Evolutionary conservation across 371 early-diverging fungal genomes (phyloP).

Genomic region (Saksenaea vasiformis): DNA sequence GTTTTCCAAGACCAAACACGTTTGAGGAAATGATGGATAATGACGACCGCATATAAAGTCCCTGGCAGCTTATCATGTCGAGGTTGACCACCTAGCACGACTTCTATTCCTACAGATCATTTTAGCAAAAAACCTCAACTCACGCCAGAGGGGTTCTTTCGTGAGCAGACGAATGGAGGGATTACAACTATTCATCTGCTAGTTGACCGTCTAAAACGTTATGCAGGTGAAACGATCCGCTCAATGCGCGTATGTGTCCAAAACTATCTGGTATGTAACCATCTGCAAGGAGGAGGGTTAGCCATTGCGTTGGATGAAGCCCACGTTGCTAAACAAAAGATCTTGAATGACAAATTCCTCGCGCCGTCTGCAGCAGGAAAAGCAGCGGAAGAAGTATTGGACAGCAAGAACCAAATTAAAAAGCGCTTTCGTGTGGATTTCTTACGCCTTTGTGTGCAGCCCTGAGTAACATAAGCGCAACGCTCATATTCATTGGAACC

Average conservation of each 20-base stretch:
- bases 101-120: conserved; percentile 14
- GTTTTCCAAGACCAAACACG: background rate
- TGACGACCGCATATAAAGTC: background rate
- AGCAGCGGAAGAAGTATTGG: background rate
- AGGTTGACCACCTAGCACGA: conserved; percentile 21
- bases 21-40: background rate
- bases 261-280: conserved; percentile 1
- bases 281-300: conserved; percentile 11
- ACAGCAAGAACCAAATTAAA: background rate
- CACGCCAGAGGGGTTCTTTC: conserved; percentile 22
- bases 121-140: conserved; percentile 16
- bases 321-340: conserved; percentile 17
- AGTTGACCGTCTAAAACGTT: background rate
- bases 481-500: no score
- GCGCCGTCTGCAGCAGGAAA: background rate
- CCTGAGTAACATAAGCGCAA: no score
- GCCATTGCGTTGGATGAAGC: conserved; percentile 31
- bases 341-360: background rate
- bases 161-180: conserved; percentile 27
- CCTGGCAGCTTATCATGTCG: background rate
- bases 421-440: no score
- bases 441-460: no score
- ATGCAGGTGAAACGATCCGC: background rate
- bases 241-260: no score
- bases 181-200: background rate